Evolutionary conservation across 2,329 filamentous ascomycete species (phyloP).

Genomic region (Lachnellula arida): DNA sequence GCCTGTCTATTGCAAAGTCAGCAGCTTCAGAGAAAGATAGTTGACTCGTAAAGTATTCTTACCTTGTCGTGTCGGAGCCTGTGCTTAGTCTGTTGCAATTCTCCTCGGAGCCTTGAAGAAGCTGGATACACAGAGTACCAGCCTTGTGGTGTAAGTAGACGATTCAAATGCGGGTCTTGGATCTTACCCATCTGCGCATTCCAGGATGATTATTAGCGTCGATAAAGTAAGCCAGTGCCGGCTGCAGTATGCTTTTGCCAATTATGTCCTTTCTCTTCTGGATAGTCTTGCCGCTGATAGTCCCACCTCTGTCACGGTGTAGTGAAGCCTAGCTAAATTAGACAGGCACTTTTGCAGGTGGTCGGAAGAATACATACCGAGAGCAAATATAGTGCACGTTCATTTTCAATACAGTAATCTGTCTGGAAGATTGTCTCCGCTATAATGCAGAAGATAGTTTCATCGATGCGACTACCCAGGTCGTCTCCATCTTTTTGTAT

Average conservation of each 20-base stretch:
- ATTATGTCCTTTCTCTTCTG: slow-evolving; percentile 16
- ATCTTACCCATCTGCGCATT: slow-evolving; percentile 27
- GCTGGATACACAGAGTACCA: slow-evolving; percentile 26
- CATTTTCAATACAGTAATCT: slow-evolving; percentile 16
- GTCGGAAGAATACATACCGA: slow-evolving; percentile 18
- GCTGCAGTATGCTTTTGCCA: slow-evolving; percentile 15
- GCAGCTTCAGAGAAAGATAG: background rate
- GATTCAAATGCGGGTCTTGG: background rate
- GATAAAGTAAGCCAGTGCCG: slow-evolving; percentile 20
- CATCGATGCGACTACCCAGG: slow-evolving; percentile 20
- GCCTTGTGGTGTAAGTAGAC: slow-evolving; percentile 16
- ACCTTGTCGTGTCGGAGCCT: slow-evolving; percentile 21
- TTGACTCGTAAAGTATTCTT: background rate
- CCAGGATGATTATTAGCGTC: slow-evolving; percentile 8
- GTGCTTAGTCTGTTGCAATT: slow-evolving; percentile 18
- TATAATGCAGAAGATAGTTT: slow-evolving; percentile 15
- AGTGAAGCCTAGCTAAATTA: slow-evolving; percentile 16
- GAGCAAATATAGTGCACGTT: slow-evolving; percentile 26
- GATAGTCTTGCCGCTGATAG: background rate
- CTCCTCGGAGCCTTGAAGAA: slow-evolving; percentile 15
- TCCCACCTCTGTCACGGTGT: slow-evolving; percentile 2
- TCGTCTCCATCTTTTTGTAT: slow-evolving; percentile 16
- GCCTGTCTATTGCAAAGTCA: slow-evolving; percentile 13
- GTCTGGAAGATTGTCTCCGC: slow-evolving; percentile 19
- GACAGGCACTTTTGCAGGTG: background rate